Evolutionary conservation across 139 green algal genomes (phyloP).

Genomic region (Eudorina sp.): DNA sequence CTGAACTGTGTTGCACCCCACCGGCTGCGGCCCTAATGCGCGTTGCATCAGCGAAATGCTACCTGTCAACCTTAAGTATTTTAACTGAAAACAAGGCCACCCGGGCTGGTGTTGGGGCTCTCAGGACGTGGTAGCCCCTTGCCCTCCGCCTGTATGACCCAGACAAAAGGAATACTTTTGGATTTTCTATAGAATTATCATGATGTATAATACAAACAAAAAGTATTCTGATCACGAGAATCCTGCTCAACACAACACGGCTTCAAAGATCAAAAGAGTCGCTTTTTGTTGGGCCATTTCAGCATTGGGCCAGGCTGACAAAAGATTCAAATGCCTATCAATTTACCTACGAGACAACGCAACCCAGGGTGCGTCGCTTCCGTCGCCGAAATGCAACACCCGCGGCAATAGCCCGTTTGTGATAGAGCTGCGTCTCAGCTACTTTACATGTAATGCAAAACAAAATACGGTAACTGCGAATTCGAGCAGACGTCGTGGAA

Average conservation of each 20-base stretch:
- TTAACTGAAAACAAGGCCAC: too few relatives aligned
- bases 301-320: background rate
- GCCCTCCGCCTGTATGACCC: too few relatives aligned
- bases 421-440: too few relatives aligned
- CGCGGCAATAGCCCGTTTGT: background rate
- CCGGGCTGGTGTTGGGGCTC: too few relatives aligned
- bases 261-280: too few relatives aligned
- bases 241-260: too few relatives aligned
- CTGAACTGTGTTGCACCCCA: background rate
- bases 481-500: too few relatives aligned
- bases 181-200: background rate
- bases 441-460: too few relatives aligned
- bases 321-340: background rate
- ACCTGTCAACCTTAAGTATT: background rate
- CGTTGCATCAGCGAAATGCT: background rate
- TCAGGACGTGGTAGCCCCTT: background rate
- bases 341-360: background rate
- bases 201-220: background rate
- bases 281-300: background rate
- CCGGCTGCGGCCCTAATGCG: background rate
- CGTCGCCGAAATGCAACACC: background rate
- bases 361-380: background rate
- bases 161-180: background rate
- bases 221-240: too few relatives aligned
- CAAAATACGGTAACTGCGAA: too few relatives aligned